These are phyloP conservation scores for Aspergillus ustus DNA, from an alignment of 2,329 filamentous ascomycete species.

Conservation along the genomic window DNA sequence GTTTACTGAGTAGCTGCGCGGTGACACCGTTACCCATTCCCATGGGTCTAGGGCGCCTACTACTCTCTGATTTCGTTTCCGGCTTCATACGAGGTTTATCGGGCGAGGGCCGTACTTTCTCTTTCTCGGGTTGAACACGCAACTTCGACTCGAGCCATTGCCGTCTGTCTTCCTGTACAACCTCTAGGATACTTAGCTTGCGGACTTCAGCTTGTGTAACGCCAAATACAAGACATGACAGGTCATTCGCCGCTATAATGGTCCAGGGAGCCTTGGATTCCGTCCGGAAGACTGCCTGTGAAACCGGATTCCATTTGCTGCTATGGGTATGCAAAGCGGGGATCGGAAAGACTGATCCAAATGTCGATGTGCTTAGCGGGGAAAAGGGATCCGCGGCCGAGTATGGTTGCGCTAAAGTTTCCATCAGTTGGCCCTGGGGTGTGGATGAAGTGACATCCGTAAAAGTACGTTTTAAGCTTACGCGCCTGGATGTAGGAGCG, in stretches of 20 bases:
- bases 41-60: constrained; percentile 40
- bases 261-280: constrained; percentile 90
- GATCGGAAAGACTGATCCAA: constrained; percentile 44
- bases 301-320: constrained; percentile 85
- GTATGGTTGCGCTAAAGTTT: constrained; percentile 84
- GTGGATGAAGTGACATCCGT: constrained; percentile 79
- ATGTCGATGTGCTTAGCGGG: constrained; percentile 38
- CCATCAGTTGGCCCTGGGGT: constrained; percentile 81
- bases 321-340: constrained; percentile 81
- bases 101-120: constrained; percentile 34
- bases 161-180: constrained; percentile 86
- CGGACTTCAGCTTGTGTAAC: constrained; percentile 94
- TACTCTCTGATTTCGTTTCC: too few species aligned
- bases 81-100: constrained; percentile 45
- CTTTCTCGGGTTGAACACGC: constrained; percentile 62
- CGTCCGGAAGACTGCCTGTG: constrained; percentile 98
- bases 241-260: constrained; percentile 92
- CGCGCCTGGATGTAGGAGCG: constrained; percentile 62
- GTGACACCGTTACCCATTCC: constrained; percentile 84
- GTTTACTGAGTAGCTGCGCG: constrained; percentile 84
- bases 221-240: constrained; percentile 98
- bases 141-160: constrained; percentile 90
- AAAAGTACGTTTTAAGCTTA: constrained; percentile 80
- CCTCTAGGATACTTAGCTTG: constrained; percentile 92
- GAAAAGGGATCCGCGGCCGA: constrained; percentile 56